Evolutionary conservation across 139 green algal species (phyloP), one percentile per base, ranked within the genome.

Genomic region (Chlorella sorokiniana): DNA sequence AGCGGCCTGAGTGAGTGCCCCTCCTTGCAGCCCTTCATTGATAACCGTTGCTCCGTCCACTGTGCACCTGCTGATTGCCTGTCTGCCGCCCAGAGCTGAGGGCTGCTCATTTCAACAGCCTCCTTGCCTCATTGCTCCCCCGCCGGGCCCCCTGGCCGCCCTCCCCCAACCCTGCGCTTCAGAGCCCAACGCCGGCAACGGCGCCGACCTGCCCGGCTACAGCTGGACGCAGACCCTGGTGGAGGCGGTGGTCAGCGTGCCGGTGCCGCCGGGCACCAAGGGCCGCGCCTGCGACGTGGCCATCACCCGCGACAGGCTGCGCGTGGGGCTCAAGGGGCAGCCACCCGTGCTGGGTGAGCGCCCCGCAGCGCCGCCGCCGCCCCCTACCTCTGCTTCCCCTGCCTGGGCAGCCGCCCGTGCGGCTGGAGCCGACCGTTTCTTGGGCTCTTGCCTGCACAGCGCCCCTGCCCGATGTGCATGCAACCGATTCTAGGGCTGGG

Each of bases 191-290:
- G 37, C 83, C 1, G 94, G 91, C 44, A 97, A 98, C 76, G 97
- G 97, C 3, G 92, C 91, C 1, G 94, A 98, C 83, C 82, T 95
- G 35, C 90, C 89, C 1, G 79, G 86, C 35, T 98, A 98, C 90
- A 91, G 71, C 33, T 99, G 96, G 96, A 93, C 88, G 2, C 97
- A 99, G 87, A 97, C 95, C 0, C 93, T 99, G 65, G 35, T 52
- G 16, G 97, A 99, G 70, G 88, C 96, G 41, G 90, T 83, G 5
- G 79, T 99, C 22, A 83, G 18, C 0, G 88, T 99, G 23, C 91
- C 90, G 0, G 87, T 99, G 38, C 94, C 94, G 0, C 27, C 79
- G 0, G 95, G 95, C 54, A 98, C 93, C 23, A 91, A 90, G 65
- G 88, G 89, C 25, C 78, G 82, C 10, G 63, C 68, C 37, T 93